Percentiles rank a stretch among this genome's conserved stretches.
These are phyloP conservation scores for Aspergillus steynii DNA, from an alignment of 495 filamentous ascomycete genomes.

Conservation along the genomic window DNA sequence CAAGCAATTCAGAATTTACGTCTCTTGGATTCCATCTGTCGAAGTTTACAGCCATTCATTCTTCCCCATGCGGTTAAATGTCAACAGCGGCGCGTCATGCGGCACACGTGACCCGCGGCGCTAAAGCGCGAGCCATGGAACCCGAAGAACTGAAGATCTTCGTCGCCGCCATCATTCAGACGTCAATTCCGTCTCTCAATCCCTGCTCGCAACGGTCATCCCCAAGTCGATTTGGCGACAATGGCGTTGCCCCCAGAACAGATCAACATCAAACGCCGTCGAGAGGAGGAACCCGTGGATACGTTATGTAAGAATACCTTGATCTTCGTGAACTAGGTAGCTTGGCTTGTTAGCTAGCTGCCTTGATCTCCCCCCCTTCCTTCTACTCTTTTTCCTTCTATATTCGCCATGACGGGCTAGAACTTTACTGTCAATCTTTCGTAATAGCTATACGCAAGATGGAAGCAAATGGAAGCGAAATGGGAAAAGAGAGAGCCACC, in stretches of 20 bases:
- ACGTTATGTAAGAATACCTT: conserved; percentile 49
- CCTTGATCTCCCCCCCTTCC: neutral
- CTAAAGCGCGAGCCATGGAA: conserved; percentile 20
- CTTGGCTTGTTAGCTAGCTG: conserved; percentile 16
- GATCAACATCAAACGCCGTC: conserved; percentile 57
- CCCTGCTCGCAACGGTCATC: neutral
- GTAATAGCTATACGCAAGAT: neutral
- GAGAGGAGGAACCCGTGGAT: conserved; percentile 57
- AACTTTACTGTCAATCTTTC: neutral
- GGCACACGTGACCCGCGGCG: conserved; percentile 4
- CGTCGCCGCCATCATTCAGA: conserved; percentile 7
- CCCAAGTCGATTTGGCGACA: neutral
- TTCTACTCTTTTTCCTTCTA: neutral
- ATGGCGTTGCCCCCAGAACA: conserved; percentile 54
- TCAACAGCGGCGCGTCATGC: conserved; percentile 18
- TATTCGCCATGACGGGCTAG: neutral
- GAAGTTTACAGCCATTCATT: neutral
- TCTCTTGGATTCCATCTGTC: no score
- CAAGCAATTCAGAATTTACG: no score
- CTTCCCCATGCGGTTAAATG: conserved; percentile 20
- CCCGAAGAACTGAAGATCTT: neutral
- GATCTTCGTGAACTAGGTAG: conserved; percentile 6
- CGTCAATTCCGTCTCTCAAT: neutral
- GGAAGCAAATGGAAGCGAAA: neutral
- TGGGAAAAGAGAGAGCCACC: neutral